phyloP scores from a whole-genome alignment of 352 stramenopile genomes.

The Globisporangium mamillatum region DNA sequence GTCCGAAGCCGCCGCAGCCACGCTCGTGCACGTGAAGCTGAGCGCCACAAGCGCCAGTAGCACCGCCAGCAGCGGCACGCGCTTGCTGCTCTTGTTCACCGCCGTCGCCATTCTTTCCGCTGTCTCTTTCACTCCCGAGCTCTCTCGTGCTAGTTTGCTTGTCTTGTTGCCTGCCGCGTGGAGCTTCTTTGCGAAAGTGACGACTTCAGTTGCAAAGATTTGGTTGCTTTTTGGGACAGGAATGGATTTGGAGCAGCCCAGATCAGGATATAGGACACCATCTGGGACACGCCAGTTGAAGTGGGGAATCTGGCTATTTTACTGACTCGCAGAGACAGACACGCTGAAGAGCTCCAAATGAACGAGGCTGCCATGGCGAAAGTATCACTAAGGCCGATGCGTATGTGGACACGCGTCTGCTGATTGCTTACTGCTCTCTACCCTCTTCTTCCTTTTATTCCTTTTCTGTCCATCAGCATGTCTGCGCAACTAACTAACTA shows the following conservation, averaged over 20 bases:
- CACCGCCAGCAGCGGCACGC: constrained; percentile 10
- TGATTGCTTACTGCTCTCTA: background rate
- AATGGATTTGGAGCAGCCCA: background rate
- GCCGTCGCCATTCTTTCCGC: background rate
- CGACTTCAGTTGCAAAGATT: constrained; percentile 5
- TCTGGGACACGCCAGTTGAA: background rate
- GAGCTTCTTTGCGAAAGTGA: background rate
- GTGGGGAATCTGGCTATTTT: background rate
- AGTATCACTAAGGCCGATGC: background rate
- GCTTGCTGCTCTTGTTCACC: constrained; percentile 14
- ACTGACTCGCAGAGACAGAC: background rate
- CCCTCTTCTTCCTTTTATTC: background rate
- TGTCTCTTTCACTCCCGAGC: background rate
- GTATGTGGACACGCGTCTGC: background rate
- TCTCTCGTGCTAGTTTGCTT: background rate
- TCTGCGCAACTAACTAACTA: background rate
- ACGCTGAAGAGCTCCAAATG: background rate
- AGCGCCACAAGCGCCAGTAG: constrained; percentile 26
- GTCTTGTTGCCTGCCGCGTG: constrained; percentile 12
- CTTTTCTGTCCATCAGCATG: background rate
- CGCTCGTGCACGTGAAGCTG: constrained; percentile 11
- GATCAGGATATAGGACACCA: background rate
- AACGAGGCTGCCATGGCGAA: background rate
- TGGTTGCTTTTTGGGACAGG: constrained; percentile 1
- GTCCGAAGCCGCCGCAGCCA: constrained; percentile 9